Conservation (phyloP, 768 basidiomycete genomes). For the Pleurotus pulmonarius region DNA sequence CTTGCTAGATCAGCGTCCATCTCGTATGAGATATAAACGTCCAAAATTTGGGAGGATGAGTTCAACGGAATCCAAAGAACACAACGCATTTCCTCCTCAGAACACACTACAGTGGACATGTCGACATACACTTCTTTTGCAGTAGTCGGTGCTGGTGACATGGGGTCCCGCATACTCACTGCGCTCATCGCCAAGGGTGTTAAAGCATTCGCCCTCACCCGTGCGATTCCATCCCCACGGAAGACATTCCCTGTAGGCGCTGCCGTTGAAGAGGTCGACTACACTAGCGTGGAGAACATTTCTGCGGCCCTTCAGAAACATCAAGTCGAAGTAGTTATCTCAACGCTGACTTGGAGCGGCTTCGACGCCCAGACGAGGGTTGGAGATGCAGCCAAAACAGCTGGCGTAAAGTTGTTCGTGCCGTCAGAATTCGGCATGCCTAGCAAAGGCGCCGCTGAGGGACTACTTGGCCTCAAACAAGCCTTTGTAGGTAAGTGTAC, state of each 20-base stretch:
- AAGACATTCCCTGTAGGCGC: conserved; percentile 17
- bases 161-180: conserved; percentile 22
- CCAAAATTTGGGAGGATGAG: too few species aligned
- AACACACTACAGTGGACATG: neutral
- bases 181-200: conserved; percentile 1
- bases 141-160: conserved; percentile 25
- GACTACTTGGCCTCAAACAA: conserved; percentile 20
- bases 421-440: conserved; percentile 34
- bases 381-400: conserved; percentile 31
- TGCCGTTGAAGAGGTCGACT: conserved; percentile 23
- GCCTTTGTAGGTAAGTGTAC: conserved; percentile 21
- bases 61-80: too few species aligned
- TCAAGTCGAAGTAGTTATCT: conserved; percentile 1
- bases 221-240: neutral
- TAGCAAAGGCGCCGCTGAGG: conserved; percentile 25
- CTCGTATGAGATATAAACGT: too few species aligned
- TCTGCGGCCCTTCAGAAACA: conserved; percentile 23
- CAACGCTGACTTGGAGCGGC: too few species aligned
- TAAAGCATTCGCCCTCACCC: conserved; percentile 14
- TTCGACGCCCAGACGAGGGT: conserved; percentile 6
- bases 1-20: too few species aligned
- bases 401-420: conserved; percentile 33
- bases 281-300: conserved; percentile 19
- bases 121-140: conserved; percentile 27
- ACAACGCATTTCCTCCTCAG: too few species aligned